Base-by-base conservation (phyloP, 2,329 filamentous ascomycete genomes). In the Apiospora koreana region DNA sequence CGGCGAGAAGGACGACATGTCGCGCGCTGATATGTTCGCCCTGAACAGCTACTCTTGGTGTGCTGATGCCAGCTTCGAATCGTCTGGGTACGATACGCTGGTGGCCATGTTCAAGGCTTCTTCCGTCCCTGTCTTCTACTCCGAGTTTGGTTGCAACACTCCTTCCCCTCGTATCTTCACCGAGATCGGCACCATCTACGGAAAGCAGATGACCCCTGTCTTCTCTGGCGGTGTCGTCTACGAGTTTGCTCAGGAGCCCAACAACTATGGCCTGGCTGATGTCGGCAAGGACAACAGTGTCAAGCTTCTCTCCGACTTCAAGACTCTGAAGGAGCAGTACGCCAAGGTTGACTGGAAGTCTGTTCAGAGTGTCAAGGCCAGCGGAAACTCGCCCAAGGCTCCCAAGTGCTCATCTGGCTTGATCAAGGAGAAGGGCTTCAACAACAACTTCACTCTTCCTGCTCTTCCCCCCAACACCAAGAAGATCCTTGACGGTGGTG, bases 221-320 rank as follows among this genome's bases (percentile, higher is more conserved):
- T 90, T 95, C 77, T 91, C 90, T 69, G 93, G 93, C 73, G 93
- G 93, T 73, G 86, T 96, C 64, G 92, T 95, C 64, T 96, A 95
- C 84, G 92, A 96, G 81, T 95, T 89, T 81, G 90, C 89, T 0
- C 87, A 94, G 81, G 93, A 95, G 79, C 81, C 83, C 54, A 91
- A 92, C 79, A 83, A 89, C 78, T 92, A 85, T 71, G 90, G 90
- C 68, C 86, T 95, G 9, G 91, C 93, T 72, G 77, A 87, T 73
- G 81, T 93, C 75, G 25, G 7, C 23, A 87, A 87, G 75, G 81
- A 80, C 70, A 87, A 91, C 75, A 87, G 85, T 23, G 86, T 89
- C 69, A 83, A 85, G 65, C 84, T 94, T 58, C 84, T 89, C 45
- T 74, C 81, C 28, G 93, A 95, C 80, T 95, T 86, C 82, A 88